A percentile compares a stretch with the other conserved stretches of the same genome.
phyloP scores from a whole-genome alignment of 202 grass and related monocot species.

The Zoysia matrella region DNA sequence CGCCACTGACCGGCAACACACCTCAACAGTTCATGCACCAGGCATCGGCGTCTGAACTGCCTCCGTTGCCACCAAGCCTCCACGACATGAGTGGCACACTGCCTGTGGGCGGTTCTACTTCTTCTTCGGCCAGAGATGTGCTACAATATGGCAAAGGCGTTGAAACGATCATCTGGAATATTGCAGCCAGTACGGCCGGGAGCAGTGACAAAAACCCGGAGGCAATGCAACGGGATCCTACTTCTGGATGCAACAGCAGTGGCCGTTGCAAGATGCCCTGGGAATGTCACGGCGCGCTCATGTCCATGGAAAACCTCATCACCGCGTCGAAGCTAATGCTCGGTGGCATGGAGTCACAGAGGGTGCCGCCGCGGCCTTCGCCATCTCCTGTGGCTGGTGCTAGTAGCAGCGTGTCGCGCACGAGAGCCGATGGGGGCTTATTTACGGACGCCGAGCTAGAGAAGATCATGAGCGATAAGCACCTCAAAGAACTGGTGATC shows the following conservation, averaged over 20 bases:
- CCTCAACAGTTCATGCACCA: background rate
- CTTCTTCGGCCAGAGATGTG: background rate
- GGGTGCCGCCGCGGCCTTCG: background rate
- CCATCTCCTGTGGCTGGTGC: background rate
- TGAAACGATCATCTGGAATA: background rate
- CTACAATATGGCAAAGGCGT: background rate
- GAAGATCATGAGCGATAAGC: constrained; percentile 52
- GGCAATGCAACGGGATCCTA: background rate
- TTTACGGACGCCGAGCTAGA: constrained; percentile 21
- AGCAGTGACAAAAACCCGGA: background rate
- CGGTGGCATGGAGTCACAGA: background rate
- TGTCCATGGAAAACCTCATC: background rate
- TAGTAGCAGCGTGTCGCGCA: background rate
- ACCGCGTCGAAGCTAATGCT: background rate
- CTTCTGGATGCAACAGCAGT: too few species aligned
- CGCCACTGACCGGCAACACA: background rate
- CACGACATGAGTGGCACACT: background rate
- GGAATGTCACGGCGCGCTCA: background rate
- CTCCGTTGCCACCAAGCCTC: background rate
- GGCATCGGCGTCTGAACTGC: background rate
- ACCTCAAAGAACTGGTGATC: constrained; percentile 41
- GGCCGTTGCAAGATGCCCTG: background rate
- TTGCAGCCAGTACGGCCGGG: too few species aligned
- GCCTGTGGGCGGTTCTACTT: background rate
- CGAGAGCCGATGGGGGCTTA: background rate